Conservation (phyloP, 1,284 basidiomycete species). For the Melanopsichium pennsylvanicum region DNA sequence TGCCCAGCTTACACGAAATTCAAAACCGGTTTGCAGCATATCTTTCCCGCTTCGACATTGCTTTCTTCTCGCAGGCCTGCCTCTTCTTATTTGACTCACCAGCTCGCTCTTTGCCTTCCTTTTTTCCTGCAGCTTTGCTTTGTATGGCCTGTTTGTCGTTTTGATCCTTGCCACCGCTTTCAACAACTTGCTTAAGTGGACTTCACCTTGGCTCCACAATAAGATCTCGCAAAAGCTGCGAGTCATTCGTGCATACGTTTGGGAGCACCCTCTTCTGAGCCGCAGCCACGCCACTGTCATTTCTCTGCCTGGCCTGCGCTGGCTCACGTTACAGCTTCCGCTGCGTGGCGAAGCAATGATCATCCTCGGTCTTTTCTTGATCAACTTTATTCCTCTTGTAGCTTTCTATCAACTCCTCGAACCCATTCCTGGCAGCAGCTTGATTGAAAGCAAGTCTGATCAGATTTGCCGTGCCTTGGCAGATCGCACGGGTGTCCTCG, state of each 20-base stretch:
- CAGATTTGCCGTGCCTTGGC: slow-evolving; percentile 19
- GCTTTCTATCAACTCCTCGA: slow-evolving; percentile 15
- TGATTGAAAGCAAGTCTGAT: background rate
- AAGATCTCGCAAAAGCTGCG: background rate
- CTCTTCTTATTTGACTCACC: no score
- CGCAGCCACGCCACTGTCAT: background rate
- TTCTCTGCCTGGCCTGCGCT: background rate
- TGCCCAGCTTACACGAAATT: background rate
- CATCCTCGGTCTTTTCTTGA: slow-evolving; percentile 15
- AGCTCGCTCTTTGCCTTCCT: background rate
- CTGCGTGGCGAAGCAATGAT: slow-evolving; percentile 22
- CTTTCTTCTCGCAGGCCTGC: no score
- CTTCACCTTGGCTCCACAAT: background rate
- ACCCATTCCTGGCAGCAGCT: background rate
- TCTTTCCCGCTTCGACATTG: no score
- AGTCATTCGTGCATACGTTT: slow-evolving; percentile 1
- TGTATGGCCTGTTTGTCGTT: slow-evolving; percentile 2
- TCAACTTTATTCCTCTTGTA: slow-evolving; percentile 29
- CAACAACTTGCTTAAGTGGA: background rate
- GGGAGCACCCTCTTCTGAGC: background rate
- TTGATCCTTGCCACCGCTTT: background rate
- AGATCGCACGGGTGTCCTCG: slow-evolving; percentile 53
- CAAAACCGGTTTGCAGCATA: no score
- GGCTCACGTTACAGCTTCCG: slow-evolving; percentile 17
- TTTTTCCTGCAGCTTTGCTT: background rate